Evolutionary conservation across 352 stramenopile genomes (phyloP).

Genomic region (Phytophthora rubi): DNA sequence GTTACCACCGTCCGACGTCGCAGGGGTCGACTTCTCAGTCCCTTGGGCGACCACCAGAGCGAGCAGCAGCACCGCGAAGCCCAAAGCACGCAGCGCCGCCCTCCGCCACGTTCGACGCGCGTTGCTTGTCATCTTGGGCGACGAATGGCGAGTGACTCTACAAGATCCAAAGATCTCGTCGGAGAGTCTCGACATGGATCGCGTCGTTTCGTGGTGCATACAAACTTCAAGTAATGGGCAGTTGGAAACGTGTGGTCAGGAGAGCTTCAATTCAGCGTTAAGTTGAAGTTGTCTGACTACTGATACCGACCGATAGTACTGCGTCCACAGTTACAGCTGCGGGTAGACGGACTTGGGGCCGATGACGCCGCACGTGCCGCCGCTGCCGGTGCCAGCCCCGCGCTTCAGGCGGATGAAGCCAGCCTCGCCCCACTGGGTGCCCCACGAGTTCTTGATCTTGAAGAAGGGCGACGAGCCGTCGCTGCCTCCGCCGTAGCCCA

Average conservation of each 20-base stretch:
- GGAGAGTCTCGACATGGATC: slow-evolving; percentile 13
- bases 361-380: slow-evolving; percentile 62
- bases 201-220: slow-evolving; percentile 33
- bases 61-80: slow-evolving; percentile 24
- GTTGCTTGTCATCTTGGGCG: slow-evolving; percentile 14
- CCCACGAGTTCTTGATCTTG: slow-evolving; percentile 99
- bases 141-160: slow-evolving; percentile 18
- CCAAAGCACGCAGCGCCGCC: slow-evolving; percentile 10
- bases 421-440: slow-evolving; percentile 90
- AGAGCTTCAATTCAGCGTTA: slow-evolving; percentile 23
- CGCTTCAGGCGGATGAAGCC: slow-evolving; percentile 95
- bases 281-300: slow-evolving; percentile 26
- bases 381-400: slow-evolving; percentile 52
- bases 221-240: slow-evolving; percentile 25
- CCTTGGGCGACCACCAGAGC: slow-evolving; percentile 37
- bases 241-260: slow-evolving; percentile 26
- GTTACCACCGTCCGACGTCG: neutral
- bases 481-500: slow-evolving; percentile 89
- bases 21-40: slow-evolving; percentile 16
- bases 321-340: slow-evolving; percentile 35
- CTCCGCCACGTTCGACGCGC: slow-evolving; percentile 12
- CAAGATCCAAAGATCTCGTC: neutral
- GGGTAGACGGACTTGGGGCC: slow-evolving; percentile 68
- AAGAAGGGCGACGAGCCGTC: slow-evolving; percentile 65
- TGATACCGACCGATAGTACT: neutral